Conservation (phyloP, 1,284 basidiomycete species). For the Naganishia sp. region DNA sequence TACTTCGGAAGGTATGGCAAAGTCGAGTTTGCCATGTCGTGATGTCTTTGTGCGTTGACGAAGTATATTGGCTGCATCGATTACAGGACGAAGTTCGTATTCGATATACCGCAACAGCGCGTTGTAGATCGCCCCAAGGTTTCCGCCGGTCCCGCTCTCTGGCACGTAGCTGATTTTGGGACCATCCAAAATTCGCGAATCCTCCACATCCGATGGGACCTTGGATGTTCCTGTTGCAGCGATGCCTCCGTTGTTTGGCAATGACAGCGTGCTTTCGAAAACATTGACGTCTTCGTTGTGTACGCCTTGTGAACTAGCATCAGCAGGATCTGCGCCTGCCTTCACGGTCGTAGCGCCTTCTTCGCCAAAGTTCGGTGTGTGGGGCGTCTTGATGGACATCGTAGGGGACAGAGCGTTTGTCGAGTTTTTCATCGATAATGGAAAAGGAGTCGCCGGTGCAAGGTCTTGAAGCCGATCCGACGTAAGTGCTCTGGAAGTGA, state of each 20-base stretch:
- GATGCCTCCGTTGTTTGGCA: not conserved
- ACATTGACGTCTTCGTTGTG: constrained; percentile 5
- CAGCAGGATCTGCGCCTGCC: not conserved
- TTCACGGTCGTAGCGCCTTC: not conserved
- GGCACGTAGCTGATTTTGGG: constrained; percentile 8
- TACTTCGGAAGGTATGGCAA: not conserved
- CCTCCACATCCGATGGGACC: not conserved
- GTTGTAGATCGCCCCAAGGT: constrained; percentile 22
- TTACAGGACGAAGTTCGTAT: constrained; percentile 1
- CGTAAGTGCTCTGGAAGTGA: constrained; percentile 7
- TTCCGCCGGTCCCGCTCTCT: constrained; percentile 9
- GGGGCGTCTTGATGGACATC: constrained; percentile 13
- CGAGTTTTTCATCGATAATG: not conserved
- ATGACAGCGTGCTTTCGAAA: constrained; percentile 7
- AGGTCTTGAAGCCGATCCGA: not conserved
- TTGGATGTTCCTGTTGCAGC: not conserved
- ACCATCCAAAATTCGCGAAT: not conserved
- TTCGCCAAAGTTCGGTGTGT: constrained; percentile 14
- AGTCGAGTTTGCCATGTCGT: not conserved
- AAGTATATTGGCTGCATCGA: constrained; percentile 8
- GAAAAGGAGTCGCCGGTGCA: constrained; percentile 4
- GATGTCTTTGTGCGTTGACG: not conserved
- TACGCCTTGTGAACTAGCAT: not conserved
- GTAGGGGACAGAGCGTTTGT: constrained; percentile 1
- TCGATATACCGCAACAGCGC: constrained; percentile 23